Evolutionary conservation across 176 grass and related monocot genomes (phyloP), one percentile per base, ranked within the genome.

Genomic region (Avena sativa): DNA sequence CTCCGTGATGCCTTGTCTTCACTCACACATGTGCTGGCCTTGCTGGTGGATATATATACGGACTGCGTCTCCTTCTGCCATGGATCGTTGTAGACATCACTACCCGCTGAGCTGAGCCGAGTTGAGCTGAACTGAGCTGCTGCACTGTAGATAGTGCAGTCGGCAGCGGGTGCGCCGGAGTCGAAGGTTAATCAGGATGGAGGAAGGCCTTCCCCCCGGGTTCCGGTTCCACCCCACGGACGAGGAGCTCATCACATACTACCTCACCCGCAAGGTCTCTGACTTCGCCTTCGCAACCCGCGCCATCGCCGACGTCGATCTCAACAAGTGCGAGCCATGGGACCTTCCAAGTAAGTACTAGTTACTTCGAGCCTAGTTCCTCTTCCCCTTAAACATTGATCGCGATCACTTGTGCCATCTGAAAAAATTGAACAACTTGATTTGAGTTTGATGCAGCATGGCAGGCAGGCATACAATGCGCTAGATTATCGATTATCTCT

Each of bases 171-270:
- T 50, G 5, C 71, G 26, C 80, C 17, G 47, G 60, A 16, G 8
- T 55, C 26, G 50, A 36, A 82, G 70, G 9, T 20, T 40, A 6
- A n/a, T 47, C 9, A 2, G 46, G 34, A 76, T 91, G 89, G 89
- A 91, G 86, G 81, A 91, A 17, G 89, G 86, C 14, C 77, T 91
- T 9, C 86, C 89, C 81, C 89, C 87, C 2, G 96, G 96, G 12
- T 95, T 95, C 78, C 88, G 96, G 0, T 98, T 98, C 86, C 96
- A 98, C 84, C 96, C 96, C 16, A 98, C 96, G 2, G 96, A 98
- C 74, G 96, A 98, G 89, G 96, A 98, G 88, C 93, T 98, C 28
- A 89, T 98, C 78, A 91, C 92, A 16, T 95, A 92, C 85, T 98
- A 98, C 75, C 93, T 98, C 89, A 85, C 86, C 61, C 86, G 70